Evolutionary conservation across 1,139 yeast species (phyloP), one percentile per base, ranked within the genome.

Genomic region (Yamadazyma pseudoaaseri): DNA sequence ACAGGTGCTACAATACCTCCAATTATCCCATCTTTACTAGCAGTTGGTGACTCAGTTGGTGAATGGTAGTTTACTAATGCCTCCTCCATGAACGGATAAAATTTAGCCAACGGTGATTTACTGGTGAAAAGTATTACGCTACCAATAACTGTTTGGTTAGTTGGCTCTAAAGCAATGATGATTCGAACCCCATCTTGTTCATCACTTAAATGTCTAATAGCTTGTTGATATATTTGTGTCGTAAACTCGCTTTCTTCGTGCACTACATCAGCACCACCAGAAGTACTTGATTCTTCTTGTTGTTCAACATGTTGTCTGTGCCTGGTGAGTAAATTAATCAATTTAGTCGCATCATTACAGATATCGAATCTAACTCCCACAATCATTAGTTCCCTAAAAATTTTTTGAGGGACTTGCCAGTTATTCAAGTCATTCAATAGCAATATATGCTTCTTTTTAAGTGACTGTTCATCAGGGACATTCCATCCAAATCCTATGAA

Each of bases 1-100:
- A 78, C 64, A 1, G 80, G 70, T 2, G 79, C 82, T 20, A 78
- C 62, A n/a, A 79, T 60, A 1, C 79, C 81, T 7, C 82, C 82
- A 15, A 75, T 62, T 16, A 60, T 44, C 8, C 52, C 21, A 4
- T 26, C 31, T 14, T 44, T 6, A 17, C 29, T 22, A 26, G 16
- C 13, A 3, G 24, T 29, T 4, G 41, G 44, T 2, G 41, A 34
- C 9, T 30, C 31, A 34, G 12, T 35, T 5, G 31, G 31, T n/a
- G 31, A 30, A 4, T 10, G 5, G n/a, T 5, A 20, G 2, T 39
- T 37, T 9, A 37, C 38, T n/a, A 26, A 44, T 6, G 58, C 56
- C 37, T 64, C 65, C 34, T 65, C 71, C 29, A 70, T 61, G 48
- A 77, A 75, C 10, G 85, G 84, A 52, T 62, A 77, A 49, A 61